Percentiles rank a stretch among this genome's conserved stretches.
These are phyloP conservation scores for Lactifluus echinatus DNA, from an alignment of 768 basidiomycete genomes.

Conservation along the genomic window DNA sequence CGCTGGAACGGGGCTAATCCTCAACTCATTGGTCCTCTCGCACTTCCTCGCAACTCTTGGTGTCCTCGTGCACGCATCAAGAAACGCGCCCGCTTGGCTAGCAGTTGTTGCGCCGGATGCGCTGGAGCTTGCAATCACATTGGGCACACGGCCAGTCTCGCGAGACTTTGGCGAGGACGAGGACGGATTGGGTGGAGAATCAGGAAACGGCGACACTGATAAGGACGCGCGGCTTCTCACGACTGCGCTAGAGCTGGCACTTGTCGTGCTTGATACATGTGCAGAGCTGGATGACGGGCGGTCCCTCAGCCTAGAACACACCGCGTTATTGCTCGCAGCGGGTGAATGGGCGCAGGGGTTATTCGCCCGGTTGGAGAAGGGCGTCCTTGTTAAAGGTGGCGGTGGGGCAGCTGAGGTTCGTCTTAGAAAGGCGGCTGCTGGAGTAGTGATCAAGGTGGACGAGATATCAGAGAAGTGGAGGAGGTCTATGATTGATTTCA, in stretches of 20 bases:
- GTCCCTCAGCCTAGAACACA: conserved; percentile 66
- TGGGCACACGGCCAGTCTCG: conserved; percentile 62
- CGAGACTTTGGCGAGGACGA: conserved; percentile 30
- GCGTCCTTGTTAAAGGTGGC: conserved; percentile 49
- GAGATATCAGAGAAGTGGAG: conserved; percentile 61
- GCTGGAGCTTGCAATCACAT: conserved; percentile 72
- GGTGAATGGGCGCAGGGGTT: conserved; percentile 77
- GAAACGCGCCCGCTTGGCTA: conserved; percentile 75
- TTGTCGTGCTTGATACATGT: conserved; percentile 68
- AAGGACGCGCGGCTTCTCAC: conserved; percentile 70
- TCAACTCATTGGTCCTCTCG: conserved; percentile 68
- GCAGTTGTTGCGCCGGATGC: conserved; percentile 73
- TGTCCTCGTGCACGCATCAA: conserved; percentile 74
- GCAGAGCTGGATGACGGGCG: conserved; percentile 72
- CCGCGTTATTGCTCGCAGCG: conserved; percentile 55
- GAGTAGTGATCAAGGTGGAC: conserved; percentile 74
- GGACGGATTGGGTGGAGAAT: conserved; percentile 19
- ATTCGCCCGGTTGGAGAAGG: conserved; percentile 56
- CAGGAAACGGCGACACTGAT: conserved; percentile 23
- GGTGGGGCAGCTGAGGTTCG: conserved; percentile 58
- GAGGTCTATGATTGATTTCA: conserved; percentile 46
- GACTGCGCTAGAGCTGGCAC: conserved; percentile 65
- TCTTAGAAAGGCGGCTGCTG: conserved; percentile 63
- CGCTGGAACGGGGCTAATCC: conserved; percentile 73
- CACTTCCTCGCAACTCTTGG: conserved; percentile 70